Conservation (phyloP, 768 basidiomycete genomes). For the Psilocybe azurescens region DNA sequence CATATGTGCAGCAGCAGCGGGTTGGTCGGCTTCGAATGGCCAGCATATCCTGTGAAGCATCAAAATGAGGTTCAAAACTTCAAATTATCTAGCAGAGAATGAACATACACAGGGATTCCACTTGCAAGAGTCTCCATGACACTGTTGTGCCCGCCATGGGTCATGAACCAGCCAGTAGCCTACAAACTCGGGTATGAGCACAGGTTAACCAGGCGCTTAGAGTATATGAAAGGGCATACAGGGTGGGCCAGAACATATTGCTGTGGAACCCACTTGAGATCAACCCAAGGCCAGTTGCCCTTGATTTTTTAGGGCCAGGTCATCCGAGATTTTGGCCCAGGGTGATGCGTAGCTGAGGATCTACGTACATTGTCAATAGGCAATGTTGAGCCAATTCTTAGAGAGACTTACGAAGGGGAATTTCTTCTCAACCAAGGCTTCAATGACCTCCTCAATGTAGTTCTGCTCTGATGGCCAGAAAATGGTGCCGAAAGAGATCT, state of each 20-base stretch:
- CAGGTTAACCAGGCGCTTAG: background rate
- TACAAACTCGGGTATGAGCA: background rate
- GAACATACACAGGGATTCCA: slow-evolving; percentile 18
- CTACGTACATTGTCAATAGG: background rate
- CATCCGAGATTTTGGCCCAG: background rate
- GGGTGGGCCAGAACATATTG: slow-evolving; percentile 7
- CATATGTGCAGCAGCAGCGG: slow-evolving; percentile 6
- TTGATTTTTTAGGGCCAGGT: background rate
- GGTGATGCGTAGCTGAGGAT: slow-evolving; percentile 15
- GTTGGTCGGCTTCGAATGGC: slow-evolving; percentile 19
- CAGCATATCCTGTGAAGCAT: slow-evolving; percentile 15
- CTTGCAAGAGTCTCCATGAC: slow-evolving; percentile 16
- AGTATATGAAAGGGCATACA: background rate
- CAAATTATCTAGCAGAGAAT: background rate
- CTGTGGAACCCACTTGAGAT: slow-evolving; percentile 6
- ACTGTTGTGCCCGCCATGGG: slow-evolving; percentile 19
- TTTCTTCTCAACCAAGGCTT: slow-evolving; percentile 16
- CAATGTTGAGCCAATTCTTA: background rate
- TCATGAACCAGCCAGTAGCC: slow-evolving; percentile 24
- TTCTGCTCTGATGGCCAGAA: slow-evolving; percentile 11
- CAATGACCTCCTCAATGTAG: slow-evolving; percentile 15
- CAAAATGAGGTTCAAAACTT: background rate
- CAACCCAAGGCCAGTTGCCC: background rate
- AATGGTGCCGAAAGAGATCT: slow-evolving; percentile 18
- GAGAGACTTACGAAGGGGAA: slow-evolving; percentile 15